Evolutionary conservation across 495 filamentous ascomycete species (phyloP), one percentile per base, ranked within the genome.

Genomic region (Choiromyces venosus): DNA sequence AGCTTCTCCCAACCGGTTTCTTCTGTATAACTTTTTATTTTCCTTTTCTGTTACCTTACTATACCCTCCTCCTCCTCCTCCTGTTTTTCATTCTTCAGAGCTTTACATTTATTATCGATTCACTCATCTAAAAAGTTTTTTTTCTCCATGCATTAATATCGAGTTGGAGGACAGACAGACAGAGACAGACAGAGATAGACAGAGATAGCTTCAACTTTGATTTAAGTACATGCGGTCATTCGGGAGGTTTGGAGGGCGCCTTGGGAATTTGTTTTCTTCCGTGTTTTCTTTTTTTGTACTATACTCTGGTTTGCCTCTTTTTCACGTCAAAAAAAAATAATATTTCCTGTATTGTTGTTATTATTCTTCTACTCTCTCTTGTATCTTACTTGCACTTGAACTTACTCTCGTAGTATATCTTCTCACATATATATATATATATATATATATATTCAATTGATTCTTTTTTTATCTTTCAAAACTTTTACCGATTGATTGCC

Each of bases 21-120:
- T 12, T 33, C 29, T 37, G 21, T 46, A 73, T 71, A 36, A 56
- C 35, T 37, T 37, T 71, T 56, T 36, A 37, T 19, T 70, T 37
- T 61, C 52, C 40, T 35, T 25, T 73, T 73, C 19, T 33, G 44
- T 71, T 38, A 38, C 72, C 44, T 64, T 74, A 29, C 38, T 37
- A 18, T 44, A 74, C 46, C 40, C 42, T 69, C 33, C 25, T 64
- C 70, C 52, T 46, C 33, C 38, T 37, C 52, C 29, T 35, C 37
- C 65, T 4, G 19, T 39, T n/a, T 73, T 38, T 36, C 16, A 25
- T 37, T 56, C 3, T 18, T 4, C 19, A 18, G 33, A 29, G 52
- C 9, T 61, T n/a, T 33, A 61, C n/a, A 61, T 29, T 33, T 61
- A 61, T 33, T 61, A 25, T 61, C n/a, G 10, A 10, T 14, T 61